phyloP scores from a whole-genome alignment of 192 early-diverging fungal species.

The Radiomyces spectabilis region DNA sequence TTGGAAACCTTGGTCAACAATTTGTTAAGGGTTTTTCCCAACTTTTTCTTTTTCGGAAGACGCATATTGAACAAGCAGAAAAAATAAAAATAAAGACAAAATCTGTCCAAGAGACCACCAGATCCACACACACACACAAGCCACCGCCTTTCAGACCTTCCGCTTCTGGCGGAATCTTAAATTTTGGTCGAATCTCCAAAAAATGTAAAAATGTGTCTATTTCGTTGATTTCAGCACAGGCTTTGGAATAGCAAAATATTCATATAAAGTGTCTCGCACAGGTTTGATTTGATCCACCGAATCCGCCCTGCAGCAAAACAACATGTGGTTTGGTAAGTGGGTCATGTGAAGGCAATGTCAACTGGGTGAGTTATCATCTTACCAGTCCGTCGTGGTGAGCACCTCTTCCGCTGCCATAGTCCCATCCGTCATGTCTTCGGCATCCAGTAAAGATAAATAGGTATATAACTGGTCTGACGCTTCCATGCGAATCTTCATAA shows the following conservation, averaged over 20 bases:
- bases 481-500: slow-evolving; percentile 50
- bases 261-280: slow-evolving; percentile 32
- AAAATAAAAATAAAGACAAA: neutral
- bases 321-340: too few relatives aligned
- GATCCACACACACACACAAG: too few relatives aligned
- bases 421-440: slow-evolving; percentile 34
- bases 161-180: too few relatives aligned
- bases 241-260: slow-evolving; percentile 17
- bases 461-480: slow-evolving; percentile 71
- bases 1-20: neutral
- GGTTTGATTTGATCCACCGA: slow-evolving; percentile 36
- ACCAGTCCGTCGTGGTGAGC: slow-evolving; percentile 63
- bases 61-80: neutral
- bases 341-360: slow-evolving; percentile 5
- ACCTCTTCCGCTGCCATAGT: slow-evolving; percentile 51
- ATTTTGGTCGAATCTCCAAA: too few relatives aligned
- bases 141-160: too few relatives aligned
- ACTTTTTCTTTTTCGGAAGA: neutral
- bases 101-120: too few relatives aligned
- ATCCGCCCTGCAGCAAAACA: slow-evolving; percentile 26
- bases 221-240: slow-evolving; percentile 3
- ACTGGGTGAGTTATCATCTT: slow-evolving; percentile 4
- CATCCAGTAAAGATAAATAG: slow-evolving; percentile 45
- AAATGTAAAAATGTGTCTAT: too few relatives aligned
- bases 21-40: neutral